Conservation (phyloP, 75 land plant genomes). For the Larix kaempferi region DNA sequence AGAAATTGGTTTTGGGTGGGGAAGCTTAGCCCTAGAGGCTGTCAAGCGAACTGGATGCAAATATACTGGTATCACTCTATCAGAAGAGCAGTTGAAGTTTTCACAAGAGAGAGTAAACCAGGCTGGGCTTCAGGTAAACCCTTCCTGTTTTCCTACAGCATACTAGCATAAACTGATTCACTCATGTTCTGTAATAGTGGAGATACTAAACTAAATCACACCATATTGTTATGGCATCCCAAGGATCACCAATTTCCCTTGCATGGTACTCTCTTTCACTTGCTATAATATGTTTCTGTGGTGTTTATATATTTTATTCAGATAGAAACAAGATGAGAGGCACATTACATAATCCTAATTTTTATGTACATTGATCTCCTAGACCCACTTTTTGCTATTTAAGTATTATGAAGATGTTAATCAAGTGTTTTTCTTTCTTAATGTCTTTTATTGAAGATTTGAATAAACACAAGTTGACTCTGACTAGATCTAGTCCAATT, state of each 20-base stretch:
- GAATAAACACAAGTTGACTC: not conserved
- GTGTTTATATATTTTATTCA: no score
- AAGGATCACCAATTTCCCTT: not conserved
- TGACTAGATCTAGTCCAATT: not conserved
- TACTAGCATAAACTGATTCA: not conserved
- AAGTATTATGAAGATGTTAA: no score
- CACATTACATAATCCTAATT: no score
- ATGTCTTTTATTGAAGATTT: not conserved
- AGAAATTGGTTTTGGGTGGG: slow-evolving; percentile 98
- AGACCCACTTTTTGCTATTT: no score
- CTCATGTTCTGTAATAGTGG: not conserved
- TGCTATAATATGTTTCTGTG: not conserved
- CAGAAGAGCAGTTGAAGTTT: slow-evolving; percentile 42
- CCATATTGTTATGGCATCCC: no score
- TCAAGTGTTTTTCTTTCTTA: no score
- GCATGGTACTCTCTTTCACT: not conserved
- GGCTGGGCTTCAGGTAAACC: slow-evolving; percentile 23
- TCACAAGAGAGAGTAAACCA: slow-evolving; percentile 28
- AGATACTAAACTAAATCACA: not conserved
- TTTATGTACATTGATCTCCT: no score
- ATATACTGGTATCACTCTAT: slow-evolving; percentile 81
- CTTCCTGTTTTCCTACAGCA: not conserved
- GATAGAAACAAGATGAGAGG: no score
- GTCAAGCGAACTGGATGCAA: slow-evolving; percentile 87
- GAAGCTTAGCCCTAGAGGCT: slow-evolving; percentile 82